Evolutionary conservation across 331 rosid species (phyloP).

Genomic region (Rosa hybrid): DNA sequence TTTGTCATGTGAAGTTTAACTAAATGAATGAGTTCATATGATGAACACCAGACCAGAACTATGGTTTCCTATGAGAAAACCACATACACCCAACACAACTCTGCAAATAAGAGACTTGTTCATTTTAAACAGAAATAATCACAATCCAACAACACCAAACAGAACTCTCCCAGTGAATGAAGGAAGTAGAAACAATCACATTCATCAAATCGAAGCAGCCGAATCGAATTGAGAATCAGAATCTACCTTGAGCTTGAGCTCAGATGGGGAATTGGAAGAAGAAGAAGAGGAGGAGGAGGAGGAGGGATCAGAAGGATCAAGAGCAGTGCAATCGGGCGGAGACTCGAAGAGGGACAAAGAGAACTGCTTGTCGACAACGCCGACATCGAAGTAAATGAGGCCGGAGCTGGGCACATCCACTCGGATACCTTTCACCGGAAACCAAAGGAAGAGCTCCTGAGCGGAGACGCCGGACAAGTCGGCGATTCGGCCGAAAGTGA

Average conservation of each 20-base stretch:
- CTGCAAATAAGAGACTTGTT: background rate
- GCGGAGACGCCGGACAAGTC: slow-evolving; percentile 70
- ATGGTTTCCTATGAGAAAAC: background rate
- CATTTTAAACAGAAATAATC: no score
- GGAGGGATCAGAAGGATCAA: slow-evolving; percentile 30
- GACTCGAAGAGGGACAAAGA: slow-evolving; percentile 75
- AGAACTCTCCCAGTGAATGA: background rate
- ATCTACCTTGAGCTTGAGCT: background rate
- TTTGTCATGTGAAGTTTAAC: background rate
- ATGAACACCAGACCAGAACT: background rate
- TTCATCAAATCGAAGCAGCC: background rate
- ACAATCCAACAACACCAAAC: background rate
- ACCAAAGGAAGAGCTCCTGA: slow-evolving; percentile 91
- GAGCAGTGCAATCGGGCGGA: slow-evolving; percentile 74
- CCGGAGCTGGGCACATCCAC: slow-evolving; percentile 80
- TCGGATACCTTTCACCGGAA: slow-evolving; percentile 76
- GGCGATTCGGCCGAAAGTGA: slow-evolving; percentile 60
- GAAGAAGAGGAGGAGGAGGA: background rate
- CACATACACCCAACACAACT: background rate
- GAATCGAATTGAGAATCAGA: background rate
- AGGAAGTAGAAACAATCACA: background rate
- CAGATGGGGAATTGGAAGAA: background rate
- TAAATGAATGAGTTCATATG: background rate
- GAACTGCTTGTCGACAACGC: slow-evolving; percentile 87
- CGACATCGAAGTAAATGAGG: slow-evolving; percentile 79